phyloP scores from a whole-genome alignment of 2,329 filamentous ascomycete genomes.

The Scedosporium apiospermum region DNA sequence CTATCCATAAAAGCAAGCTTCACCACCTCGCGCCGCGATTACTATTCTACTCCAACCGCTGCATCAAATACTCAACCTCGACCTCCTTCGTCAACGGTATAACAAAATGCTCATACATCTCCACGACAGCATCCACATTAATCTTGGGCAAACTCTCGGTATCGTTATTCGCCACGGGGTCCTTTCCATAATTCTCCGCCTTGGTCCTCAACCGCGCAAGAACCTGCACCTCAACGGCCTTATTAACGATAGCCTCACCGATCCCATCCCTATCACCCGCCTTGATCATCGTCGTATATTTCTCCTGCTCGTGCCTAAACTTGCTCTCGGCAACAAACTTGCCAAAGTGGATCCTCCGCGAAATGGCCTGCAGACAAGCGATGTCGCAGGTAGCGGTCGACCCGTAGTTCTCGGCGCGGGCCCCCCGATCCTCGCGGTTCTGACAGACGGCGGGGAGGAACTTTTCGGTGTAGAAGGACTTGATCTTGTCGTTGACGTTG shows the following conservation, averaged over 20 bases:
- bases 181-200: slow-evolving; percentile 86
- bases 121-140: slow-evolving; percentile 80
- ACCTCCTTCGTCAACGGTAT: slow-evolving; percentile 98
- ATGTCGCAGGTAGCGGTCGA: slow-evolving; percentile 89
- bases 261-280: slow-evolving; percentile 72
- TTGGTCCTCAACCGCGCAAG: slow-evolving; percentile 79
- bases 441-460: slow-evolving; percentile 79
- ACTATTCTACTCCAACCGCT: slow-evolving; percentile 53
- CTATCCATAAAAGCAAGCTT: too few relatives aligned
- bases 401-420: slow-evolving; percentile 89
- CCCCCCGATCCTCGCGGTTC: slow-evolving; percentile 69
- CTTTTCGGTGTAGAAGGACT: slow-evolving; percentile 69
- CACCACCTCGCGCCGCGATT: neutral
- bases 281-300: slow-evolving; percentile 74
- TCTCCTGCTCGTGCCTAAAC: slow-evolving; percentile 73
- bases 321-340: slow-evolving; percentile 98
- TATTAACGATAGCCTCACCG: slow-evolving; percentile 82
- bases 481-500: slow-evolving; percentile 83
- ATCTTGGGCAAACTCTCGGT: slow-evolving; percentile 64
- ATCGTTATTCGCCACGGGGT: slow-evolving; percentile 57
- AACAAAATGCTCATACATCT: slow-evolving; percentile 85
- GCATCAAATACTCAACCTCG: slow-evolving; percentile 97
- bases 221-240: slow-evolving; percentile 82
- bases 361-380: slow-evolving; percentile 78
- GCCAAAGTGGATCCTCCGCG: slow-evolving; percentile 88